These are phyloP conservation scores for Albophoma yamanashiensis DNA, from an alignment of 2,329 filamentous ascomycete species.

Conservation along the genomic window DNA sequence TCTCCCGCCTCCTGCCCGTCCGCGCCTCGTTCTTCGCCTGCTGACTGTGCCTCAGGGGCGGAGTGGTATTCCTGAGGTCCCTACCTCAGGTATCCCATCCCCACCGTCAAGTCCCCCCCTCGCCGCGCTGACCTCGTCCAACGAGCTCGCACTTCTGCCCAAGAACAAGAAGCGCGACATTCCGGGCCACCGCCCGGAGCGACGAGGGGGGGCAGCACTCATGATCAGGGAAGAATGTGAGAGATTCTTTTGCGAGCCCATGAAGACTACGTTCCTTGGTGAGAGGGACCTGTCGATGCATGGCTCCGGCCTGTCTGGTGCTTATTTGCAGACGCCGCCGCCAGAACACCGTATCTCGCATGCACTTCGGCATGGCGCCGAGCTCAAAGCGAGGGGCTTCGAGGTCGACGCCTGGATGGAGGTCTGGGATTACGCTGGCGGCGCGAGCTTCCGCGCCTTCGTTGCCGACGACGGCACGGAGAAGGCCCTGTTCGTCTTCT, in stretches of 20 bases:
- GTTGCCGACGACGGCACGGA: constrained; percentile 59
- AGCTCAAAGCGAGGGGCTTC: constrained; percentile 17
- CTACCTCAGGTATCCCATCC: constrained; percentile 72
- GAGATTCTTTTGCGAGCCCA: constrained; percentile 98
- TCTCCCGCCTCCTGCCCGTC: neutral
- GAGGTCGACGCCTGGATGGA: constrained; percentile 57
- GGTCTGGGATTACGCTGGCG: constrained; percentile 77
- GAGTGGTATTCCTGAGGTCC: constrained; percentile 95
- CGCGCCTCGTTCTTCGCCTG: neutral
- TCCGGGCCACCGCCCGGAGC: constrained; percentile 32
- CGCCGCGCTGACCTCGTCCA: constrained; percentile 58
- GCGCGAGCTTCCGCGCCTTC: constrained; percentile 78
- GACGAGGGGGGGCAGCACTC: constrained; percentile 86
- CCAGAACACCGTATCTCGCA: constrained; percentile 33
- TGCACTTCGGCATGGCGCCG: constrained; percentile 18
- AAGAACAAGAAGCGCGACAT: constrained; percentile 38
- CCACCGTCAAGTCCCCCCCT: constrained; percentile 84
- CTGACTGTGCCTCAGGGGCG: constrained; percentile 43
- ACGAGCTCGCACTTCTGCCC: constrained; percentile 54
- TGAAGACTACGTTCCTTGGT: constrained; percentile 91
- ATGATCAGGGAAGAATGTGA: constrained; percentile 99
- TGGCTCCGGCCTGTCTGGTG: constrained; percentile 83
- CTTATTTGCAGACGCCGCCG: constrained; percentile 45
- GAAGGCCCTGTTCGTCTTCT: constrained; percentile 79
- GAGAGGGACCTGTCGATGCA: constrained; percentile 69